Evolutionary conservation across 345 rosid species (phyloP).

Genomic region (Gossypium longicalyx): DNA sequence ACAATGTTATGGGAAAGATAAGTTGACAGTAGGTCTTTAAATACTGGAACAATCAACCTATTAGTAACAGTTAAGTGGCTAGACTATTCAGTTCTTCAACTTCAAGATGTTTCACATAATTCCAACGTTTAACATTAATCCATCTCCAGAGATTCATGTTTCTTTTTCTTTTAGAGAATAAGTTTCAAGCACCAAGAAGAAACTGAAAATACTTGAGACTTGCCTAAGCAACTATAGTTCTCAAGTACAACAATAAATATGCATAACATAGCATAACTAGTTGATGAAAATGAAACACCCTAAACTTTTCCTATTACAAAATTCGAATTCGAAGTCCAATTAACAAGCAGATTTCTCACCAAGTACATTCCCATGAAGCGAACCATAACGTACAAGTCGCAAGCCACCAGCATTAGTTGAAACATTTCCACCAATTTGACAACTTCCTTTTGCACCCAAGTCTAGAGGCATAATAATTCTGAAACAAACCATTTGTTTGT

Average conservation of each 20-base stretch:
- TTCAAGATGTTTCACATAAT: background rate
- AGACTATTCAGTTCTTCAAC: background rate
- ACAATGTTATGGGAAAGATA: slow-evolving; percentile 12
- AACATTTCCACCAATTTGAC: slow-evolving; percentile 98
- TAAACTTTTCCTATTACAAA: background rate
- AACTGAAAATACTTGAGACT: slow-evolving; percentile 11
- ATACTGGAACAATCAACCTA: background rate
- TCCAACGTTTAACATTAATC: background rate
- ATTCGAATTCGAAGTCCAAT: slow-evolving; percentile 3
- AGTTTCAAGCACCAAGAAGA: background rate
- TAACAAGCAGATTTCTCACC: slow-evolving; percentile 43
- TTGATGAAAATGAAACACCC: background rate
- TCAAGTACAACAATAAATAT: background rate
- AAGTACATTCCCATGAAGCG: slow-evolving; percentile 84
- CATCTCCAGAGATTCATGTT: background rate
- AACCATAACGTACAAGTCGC: slow-evolving; percentile 93
- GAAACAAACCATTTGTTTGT: slow-evolving; percentile 48
- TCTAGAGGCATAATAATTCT: slow-evolving; percentile 99
- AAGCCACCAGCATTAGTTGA: slow-evolving; percentile 99
- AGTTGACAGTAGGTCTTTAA: background rate
- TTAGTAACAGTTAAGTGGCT: background rate
- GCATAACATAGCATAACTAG: background rate
- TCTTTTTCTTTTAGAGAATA: background rate
- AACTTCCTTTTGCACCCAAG: slow-evolving; percentile 99
- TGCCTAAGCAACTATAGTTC: background rate